Conservation (phyloP, 345 rosid species). For the Moringa oleifera region DNA sequence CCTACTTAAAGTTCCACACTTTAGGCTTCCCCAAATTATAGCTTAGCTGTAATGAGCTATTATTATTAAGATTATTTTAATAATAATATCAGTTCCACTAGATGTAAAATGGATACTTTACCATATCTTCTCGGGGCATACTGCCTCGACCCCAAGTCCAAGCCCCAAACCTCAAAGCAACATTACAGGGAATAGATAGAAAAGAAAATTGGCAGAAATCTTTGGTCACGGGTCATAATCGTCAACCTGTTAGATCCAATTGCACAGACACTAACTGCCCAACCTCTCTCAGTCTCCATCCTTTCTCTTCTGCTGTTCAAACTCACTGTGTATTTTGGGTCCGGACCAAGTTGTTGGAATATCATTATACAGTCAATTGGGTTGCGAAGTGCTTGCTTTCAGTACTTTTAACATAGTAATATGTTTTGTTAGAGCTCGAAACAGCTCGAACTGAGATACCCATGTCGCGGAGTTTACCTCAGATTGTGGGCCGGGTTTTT, state of each 20-base stretch:
- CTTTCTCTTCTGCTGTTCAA: neutral
- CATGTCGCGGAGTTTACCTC: slow-evolving; percentile 43
- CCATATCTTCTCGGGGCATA: too few relatives aligned
- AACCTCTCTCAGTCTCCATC: slow-evolving; percentile 15
- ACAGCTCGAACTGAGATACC: slow-evolving; percentile 9
- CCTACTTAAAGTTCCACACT: too few relatives aligned
- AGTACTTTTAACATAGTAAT: too few relatives aligned
- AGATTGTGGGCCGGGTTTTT: slow-evolving; percentile 28
- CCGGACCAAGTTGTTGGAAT: slow-evolving; percentile 9
- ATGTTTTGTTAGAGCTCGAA: slow-evolving; percentile 3
- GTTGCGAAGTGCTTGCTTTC: slow-evolving; percentile 12
- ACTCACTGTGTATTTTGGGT: neutral
- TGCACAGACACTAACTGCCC: slow-evolving; percentile 26
- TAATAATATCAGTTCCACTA: too few relatives aligned
- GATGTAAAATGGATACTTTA: too few relatives aligned
- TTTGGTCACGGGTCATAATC: slow-evolving; percentile 50
- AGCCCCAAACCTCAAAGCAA: neutral
- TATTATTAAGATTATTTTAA: too few relatives aligned
- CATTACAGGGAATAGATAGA: neutral
- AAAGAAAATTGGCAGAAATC: neutral
- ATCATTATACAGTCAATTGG: slow-evolving; percentile 6
- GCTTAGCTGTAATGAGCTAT: too few relatives aligned
- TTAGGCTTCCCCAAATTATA: too few relatives aligned
- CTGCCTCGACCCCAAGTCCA: too few relatives aligned
- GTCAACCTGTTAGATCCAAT: slow-evolving; percentile 37